phyloP scores from a whole-genome alignment of 805 yeast genomes.

The Kodamaea sagamina region DNA sequence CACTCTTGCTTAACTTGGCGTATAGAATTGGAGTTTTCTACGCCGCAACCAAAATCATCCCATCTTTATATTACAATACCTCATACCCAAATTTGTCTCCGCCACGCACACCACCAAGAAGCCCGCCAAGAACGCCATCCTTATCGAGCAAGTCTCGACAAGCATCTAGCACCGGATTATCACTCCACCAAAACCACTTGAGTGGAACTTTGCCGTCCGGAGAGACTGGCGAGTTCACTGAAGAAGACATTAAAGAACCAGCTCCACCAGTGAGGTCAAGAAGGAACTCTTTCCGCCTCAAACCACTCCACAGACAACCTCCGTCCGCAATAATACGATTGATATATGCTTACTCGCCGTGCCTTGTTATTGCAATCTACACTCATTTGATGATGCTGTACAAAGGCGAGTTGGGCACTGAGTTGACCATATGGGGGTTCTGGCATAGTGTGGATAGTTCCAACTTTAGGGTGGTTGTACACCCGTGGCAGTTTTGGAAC shows the following conservation, averaged over 20 bases:
- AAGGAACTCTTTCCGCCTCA: constrained; percentile 19
- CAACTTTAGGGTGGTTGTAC: constrained; percentile 37
- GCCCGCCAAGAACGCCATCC: constrained; percentile 14
- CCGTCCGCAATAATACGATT: constrained; percentile 50
- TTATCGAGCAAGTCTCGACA: constrained; percentile 31
- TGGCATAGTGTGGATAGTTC: constrained; percentile 31
- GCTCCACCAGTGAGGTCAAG: constrained; percentile 5
- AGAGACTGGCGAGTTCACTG: constrained; percentile 5
- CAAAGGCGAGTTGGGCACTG: constrained; percentile 69
- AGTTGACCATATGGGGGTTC: constrained; percentile 61
- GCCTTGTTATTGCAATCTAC: constrained; percentile 91
- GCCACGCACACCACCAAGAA: constrained; percentile 40
- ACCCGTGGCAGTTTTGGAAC: constrained; percentile 96
- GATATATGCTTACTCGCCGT: constrained; percentile 87
- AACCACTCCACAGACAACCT: constrained; percentile 21
- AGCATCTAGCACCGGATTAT: constrained; percentile 20
- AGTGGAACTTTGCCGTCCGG: constrained; percentile 1
- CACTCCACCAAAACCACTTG: constrained; percentile 5
- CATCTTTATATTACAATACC: constrained; percentile 56
- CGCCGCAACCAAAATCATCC: constrained; percentile 93
- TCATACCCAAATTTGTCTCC: constrained; percentile 36
- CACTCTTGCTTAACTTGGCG: constrained; percentile 77
- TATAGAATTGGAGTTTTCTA: constrained; percentile 84
- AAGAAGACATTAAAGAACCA: constrained; percentile 7
- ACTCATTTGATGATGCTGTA: constrained; percentile 92